phyloP scores from a whole-genome alignment of 495 filamentous ascomycete genomes.

The Venustampulla echinocandica region DNA sequence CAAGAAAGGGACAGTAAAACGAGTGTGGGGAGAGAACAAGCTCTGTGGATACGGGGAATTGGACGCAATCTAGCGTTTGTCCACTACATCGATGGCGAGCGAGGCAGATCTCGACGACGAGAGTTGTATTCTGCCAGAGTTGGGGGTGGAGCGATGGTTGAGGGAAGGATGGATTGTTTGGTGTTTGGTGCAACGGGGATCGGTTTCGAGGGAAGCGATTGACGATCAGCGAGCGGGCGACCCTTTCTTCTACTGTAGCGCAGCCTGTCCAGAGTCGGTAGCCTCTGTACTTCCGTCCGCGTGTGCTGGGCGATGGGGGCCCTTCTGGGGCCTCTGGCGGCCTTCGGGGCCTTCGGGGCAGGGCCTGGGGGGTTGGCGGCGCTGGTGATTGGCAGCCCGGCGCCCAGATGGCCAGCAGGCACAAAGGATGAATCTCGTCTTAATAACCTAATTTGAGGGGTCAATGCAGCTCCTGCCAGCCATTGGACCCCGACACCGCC shows the following conservation, averaged over 20 bases:
- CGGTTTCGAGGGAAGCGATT: background rate
- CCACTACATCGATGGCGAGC: slow-evolving; percentile 15
- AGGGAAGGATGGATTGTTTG: background rate
- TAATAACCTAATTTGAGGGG: background rate
- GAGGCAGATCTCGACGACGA: background rate
- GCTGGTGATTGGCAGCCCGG: no score
- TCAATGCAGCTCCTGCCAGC: no score
- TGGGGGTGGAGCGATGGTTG: background rate
- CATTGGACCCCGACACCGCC: background rate
- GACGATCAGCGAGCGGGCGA: background rate
- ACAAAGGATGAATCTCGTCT: background rate
- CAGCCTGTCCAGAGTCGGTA: no score
- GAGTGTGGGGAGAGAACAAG: slow-evolving; percentile 19
- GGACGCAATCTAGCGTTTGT: background rate
- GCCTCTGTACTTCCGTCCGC: no score
- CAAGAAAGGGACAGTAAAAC: slow-evolving; percentile 5
- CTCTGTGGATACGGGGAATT: slow-evolving; percentile 8
- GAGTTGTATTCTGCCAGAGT: background rate
- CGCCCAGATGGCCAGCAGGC: background rate
- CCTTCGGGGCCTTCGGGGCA: no score
- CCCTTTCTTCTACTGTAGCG: no score
- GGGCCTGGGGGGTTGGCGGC: no score
- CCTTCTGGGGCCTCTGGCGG: no score
- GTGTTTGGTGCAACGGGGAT: background rate
- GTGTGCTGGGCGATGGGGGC: no score